Evolutionary conservation across 495 filamentous ascomycete genomes (phyloP).

Genomic region (Lophiotrema nucula): DNA sequence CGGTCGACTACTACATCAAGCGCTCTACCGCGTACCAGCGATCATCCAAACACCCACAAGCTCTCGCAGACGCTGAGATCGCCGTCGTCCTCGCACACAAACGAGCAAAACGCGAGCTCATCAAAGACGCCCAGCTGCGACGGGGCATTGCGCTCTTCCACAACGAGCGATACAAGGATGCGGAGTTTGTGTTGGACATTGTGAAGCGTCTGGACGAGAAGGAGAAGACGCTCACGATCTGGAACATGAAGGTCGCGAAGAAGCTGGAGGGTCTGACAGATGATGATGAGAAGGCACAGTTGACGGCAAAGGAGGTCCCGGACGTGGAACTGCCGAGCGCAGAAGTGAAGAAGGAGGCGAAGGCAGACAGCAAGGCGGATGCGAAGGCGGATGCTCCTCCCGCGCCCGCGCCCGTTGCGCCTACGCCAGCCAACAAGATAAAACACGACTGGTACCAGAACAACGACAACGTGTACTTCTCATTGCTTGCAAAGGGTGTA

Average conservation of each 20-base stretch:
- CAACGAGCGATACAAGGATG: slow-evolving; percentile 71
- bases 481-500: slow-evolving; percentile 70
- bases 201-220: slow-evolving; percentile 60
- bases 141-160: slow-evolving; percentile 72
- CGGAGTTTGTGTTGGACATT: slow-evolving; percentile 67
- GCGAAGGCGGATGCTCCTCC: background rate
- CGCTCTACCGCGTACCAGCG: slow-evolving; percentile 82
- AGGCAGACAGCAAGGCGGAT: slow-evolving; percentile 28
- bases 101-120: slow-evolving; percentile 76
- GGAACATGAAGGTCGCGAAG: slow-evolving; percentile 57
- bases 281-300: slow-evolving; percentile 57
- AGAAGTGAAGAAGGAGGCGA: slow-evolving; percentile 7
- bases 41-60: slow-evolving; percentile 52
- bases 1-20: slow-evolving; percentile 81
- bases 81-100: slow-evolving; percentile 67
- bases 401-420: slow-evolving; percentile 35
- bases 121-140: slow-evolving; percentile 77
- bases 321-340: slow-evolving; percentile 51
- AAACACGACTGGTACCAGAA: slow-evolving; percentile 83
- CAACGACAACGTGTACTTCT: slow-evolving; percentile 60
- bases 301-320: slow-evolving; percentile 65
- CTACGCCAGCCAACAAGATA: slow-evolving; percentile 61
- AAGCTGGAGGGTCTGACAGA: slow-evolving; percentile 50
- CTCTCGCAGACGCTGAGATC: slow-evolving; percentile 77
- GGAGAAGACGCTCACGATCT: slow-evolving; percentile 63